Evolutionary conservation across 352 stramenopile genomes (phyloP), one percentile per base, ranked within the genome.

Genomic region (Globisporangium cylindrosporum): DNA sequence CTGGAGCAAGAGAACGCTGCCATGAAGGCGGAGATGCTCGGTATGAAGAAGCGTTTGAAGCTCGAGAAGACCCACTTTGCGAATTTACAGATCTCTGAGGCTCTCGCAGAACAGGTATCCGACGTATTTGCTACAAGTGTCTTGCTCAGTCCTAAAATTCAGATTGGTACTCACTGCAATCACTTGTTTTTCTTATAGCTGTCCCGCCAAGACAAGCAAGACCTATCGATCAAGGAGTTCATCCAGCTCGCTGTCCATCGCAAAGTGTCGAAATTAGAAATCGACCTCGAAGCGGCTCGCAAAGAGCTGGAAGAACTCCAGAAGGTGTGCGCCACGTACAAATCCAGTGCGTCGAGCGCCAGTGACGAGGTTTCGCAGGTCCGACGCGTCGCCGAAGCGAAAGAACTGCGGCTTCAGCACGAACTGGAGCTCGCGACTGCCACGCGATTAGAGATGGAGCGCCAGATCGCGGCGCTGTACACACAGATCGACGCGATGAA

Each of bases 11-110:
- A 81, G 38, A 34, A 76, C 3, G 62, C 74, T 1, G 63, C 74
- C n/a, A 24, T 71, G n/a, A 69, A 59, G 53, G 32, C 43, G 1
- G 73, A 84, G 29, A 34, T 81, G 4, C 55, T 71, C 24, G 53
- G 67, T 18, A 43, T 77, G 2, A 71, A 76, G 14, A 66, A 79
- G n/a, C 78, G 76, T 1, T 68, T 93, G 15, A 71, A 76, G 56
- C 75, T 91, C 58, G 86, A 94, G 49, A 92, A 90, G 62, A 72
- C 53, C 0, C 86, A 94, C 54, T 77, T 92, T 46, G 63, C 65
- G n/a, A 76, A 76, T 55, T 67, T 94, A 1, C 62, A 88, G 63
- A 89, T 93, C 54, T 89, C 84, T 3, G 81, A 91, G 12, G 74
- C 78, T 5, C 66, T 93, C 0, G 82, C 84, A 5, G 73, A 89